These are phyloP conservation scores for Blastomyces percursus DNA, from an alignment of 2,329 filamentous ascomycete species.

Conservation along the genomic window DNA sequence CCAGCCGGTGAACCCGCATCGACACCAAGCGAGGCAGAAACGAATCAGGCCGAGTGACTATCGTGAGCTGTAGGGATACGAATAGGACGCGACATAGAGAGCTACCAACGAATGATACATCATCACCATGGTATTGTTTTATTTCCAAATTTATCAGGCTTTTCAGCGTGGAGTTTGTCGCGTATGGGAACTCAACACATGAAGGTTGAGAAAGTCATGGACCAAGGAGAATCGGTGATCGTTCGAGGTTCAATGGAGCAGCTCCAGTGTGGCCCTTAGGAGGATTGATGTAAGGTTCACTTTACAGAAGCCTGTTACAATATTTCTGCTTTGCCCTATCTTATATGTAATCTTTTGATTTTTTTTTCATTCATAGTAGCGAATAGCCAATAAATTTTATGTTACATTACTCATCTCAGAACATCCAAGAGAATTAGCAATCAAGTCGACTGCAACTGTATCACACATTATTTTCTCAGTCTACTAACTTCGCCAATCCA, in stretches of 20 bases:
- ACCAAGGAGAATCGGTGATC: background rate
- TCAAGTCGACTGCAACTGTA: background rate
- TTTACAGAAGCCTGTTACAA: background rate
- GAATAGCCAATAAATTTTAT: background rate
- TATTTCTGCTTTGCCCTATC: background rate
- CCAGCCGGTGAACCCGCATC: constrained; percentile 88
- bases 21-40: constrained; percentile 71
- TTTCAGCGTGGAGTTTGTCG: constrained; percentile 1
- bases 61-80: constrained; percentile 55
- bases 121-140: background rate
- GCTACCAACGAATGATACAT: background rate
- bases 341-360: background rate
- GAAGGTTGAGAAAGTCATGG: background rate
- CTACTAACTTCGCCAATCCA: too few species aligned
- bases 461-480: too few species aligned
- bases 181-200: background rate
- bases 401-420: background rate
- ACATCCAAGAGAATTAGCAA: background rate
- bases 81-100: background rate
- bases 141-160: background rate
- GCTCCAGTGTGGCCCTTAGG: background rate
- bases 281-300: background rate
- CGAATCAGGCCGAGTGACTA: constrained; percentile 83
- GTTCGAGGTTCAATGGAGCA: background rate
- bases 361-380: background rate